phyloP scores from a whole-genome alignment of 352 stramenopile genomes.

The Phytophthora nicotianae region DNA sequence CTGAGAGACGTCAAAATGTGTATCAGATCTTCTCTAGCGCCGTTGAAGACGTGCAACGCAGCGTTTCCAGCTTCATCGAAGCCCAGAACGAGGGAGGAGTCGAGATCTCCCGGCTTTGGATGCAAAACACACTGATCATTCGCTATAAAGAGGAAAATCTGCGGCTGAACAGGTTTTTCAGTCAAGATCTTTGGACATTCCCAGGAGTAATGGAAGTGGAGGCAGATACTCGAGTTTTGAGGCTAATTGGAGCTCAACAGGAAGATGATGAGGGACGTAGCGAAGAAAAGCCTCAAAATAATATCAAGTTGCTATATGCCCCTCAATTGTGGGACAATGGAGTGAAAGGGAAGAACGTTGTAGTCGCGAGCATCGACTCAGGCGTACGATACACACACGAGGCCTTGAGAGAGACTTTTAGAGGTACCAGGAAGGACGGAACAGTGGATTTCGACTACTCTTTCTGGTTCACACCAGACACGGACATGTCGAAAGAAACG shows the following conservation, averaged over 20 bases:
- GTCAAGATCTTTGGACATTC: slow-evolving; percentile 32
- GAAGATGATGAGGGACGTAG: slow-evolving; percentile 11
- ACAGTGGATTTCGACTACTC: slow-evolving; percentile 66
- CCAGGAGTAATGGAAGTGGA: slow-evolving; percentile 54
- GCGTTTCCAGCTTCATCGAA: slow-evolving; percentile 31
- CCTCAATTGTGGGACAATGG: slow-evolving; percentile 51
- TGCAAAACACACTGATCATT: slow-evolving; percentile 68
- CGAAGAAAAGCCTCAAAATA: slow-evolving; percentile 34
- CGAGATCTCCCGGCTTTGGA: slow-evolving; percentile 46
- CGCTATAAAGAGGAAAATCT: slow-evolving; percentile 12
- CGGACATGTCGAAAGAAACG: slow-evolving; percentile 59
- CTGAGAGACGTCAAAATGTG: slow-evolving; percentile 28
- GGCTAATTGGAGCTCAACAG: slow-evolving; percentile 22
- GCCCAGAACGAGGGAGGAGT: slow-evolving; percentile 15
- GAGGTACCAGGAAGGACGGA: slow-evolving; percentile 42
- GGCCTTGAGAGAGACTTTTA: slow-evolving; percentile 48
- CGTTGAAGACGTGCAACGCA: slow-evolving; percentile 28
- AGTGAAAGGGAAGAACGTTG: slow-evolving; percentile 43
- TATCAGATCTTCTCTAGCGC: slow-evolving; percentile 13
- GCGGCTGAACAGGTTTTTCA: slow-evolving; percentile 25
- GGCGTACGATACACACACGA: slow-evolving; percentile 76
- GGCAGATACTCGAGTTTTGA: slow-evolving; percentile 34
- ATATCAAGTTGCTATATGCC: slow-evolving; percentile 57
- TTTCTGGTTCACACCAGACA: slow-evolving; percentile 66
- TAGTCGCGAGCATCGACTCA: slow-evolving; percentile 77